phyloP scores from a whole-genome alignment of 805 yeast genomes.

The Tetrapisispora fleetii region DNA sequence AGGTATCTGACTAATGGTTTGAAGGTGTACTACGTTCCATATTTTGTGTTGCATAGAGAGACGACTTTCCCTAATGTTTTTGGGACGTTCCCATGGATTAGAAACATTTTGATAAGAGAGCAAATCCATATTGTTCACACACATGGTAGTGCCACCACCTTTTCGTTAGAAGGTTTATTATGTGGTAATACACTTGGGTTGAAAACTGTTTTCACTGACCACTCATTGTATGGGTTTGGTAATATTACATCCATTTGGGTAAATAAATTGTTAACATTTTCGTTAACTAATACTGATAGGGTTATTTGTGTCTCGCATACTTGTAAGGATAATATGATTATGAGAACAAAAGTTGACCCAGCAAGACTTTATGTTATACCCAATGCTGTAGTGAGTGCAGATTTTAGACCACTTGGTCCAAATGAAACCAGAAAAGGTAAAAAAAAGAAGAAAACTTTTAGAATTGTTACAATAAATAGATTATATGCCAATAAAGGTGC shows the following conservation, averaged over 20 bases:
- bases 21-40: slow-evolving; percentile 87
- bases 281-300: slow-evolving; percentile 79
- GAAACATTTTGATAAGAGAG: slow-evolving; percentile 82
- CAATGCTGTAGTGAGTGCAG: slow-evolving; percentile 82
- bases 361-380: slow-evolving; percentile 80
- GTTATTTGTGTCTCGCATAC: slow-evolving; percentile 96
- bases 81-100: slow-evolving; percentile 71
- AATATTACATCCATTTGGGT: slow-evolving; percentile 76
- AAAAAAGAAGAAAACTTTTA: slow-evolving; percentile 37
- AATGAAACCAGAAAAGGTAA: slow-evolving; percentile 1
- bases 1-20: slow-evolving; percentile 80
- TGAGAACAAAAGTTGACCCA: slow-evolving; percentile 79
- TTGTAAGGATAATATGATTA: slow-evolving; percentile 89
- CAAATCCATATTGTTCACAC: slow-evolving; percentile 85
- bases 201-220: slow-evolving; percentile 88
- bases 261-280: slow-evolving; percentile 75
- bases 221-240: slow-evolving; percentile 89
- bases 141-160: slow-evolving; percentile 79
- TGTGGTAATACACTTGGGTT: slow-evolving; percentile 92
- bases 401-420: slow-evolving; percentile 46
- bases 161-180: slow-evolving; percentile 85
- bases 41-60: slow-evolving; percentile 67
- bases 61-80: slow-evolving; percentile 85
- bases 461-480: slow-evolving; percentile 85
- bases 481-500: slow-evolving; percentile 95